Conservation (phyloP, 371 early-diverging fungal genomes). For the Haplosporangium sp. region DNA sequence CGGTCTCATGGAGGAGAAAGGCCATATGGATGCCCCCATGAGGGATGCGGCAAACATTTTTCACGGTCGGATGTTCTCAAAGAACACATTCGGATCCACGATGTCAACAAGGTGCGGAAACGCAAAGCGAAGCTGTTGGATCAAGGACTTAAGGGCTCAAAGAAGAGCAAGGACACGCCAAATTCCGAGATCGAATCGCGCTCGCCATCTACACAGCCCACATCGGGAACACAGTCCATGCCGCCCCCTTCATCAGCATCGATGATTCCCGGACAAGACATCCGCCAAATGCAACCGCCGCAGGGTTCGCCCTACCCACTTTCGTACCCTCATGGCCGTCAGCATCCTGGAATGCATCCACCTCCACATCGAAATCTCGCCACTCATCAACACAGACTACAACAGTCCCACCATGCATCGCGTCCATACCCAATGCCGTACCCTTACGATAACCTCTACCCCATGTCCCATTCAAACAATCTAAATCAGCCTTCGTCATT, state of each 20-base stretch:
- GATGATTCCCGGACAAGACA: not conserved
- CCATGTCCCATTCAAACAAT: slow-evolving; percentile 23
- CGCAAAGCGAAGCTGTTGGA: slow-evolving; percentile 37
- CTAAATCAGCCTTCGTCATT: slow-evolving; percentile 30
- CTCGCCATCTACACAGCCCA: slow-evolving; percentile 20
- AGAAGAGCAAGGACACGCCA: slow-evolving; percentile 20
- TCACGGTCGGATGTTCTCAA: slow-evolving; percentile 53
- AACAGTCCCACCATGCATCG: slow-evolving; percentile 16
- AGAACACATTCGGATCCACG: slow-evolving; percentile 53
- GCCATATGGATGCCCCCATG: slow-evolving; percentile 48
- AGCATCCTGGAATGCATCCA: slow-evolving; percentile 5
- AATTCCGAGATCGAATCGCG: slow-evolving; percentile 3
- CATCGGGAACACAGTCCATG: slow-evolving; percentile 10
- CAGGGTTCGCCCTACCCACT: slow-evolving; percentile 2
- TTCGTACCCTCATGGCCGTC: slow-evolving; percentile 3
- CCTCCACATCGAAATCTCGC: slow-evolving; percentile 17
- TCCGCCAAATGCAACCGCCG: slow-evolving; percentile 12
- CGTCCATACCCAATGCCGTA: slow-evolving; percentile 22
- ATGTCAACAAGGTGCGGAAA: slow-evolving; percentile 52
- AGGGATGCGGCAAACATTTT: slow-evolving; percentile 52
- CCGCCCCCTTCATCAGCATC: slow-evolving; percentile 4
- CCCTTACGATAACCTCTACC: slow-evolving; percentile 19
- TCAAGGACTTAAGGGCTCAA: slow-evolving; percentile 16
- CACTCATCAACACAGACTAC: slow-evolving; percentile 15
- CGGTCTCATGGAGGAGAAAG: slow-evolving; percentile 54